These are phyloP conservation scores for Venturia aucupariae DNA, from an alignment of 2,329 filamentous ascomycete genomes.

Conservation along the genomic window DNA sequence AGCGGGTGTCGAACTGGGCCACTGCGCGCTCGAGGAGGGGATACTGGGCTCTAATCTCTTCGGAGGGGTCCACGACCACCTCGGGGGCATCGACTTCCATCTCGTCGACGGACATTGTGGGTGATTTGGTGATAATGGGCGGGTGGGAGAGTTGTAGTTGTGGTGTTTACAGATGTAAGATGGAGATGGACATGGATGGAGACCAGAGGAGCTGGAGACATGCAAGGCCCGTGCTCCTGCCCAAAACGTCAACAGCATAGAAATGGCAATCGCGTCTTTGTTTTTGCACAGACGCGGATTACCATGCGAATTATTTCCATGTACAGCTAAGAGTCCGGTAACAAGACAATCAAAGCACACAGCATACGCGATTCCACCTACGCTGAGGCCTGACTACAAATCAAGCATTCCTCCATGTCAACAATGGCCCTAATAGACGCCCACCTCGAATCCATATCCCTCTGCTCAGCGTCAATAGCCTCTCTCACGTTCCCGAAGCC, in stretches of 20 bases:
- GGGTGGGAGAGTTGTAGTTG: not conserved
- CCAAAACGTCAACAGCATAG: not conserved
- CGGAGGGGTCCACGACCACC: constrained; percentile 5
- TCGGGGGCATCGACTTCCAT: constrained; percentile 12
- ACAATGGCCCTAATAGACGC: constrained; percentile 33
- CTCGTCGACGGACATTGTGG: constrained; percentile 14
- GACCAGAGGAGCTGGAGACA: not conserved
- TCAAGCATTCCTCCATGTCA: constrained; percentile 22
- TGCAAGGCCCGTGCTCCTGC: not conserved
- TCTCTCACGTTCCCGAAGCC: constrained; percentile 66
- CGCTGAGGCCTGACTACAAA: not conserved
- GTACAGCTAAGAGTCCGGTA: not conserved
- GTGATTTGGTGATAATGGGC: not conserved
- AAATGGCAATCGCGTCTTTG: not conserved
- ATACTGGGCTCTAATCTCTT: constrained; percentile 95
- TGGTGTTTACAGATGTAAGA: not conserved
- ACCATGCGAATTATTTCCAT: not conserved
- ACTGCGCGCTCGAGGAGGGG: constrained; percentile 85
- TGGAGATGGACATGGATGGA: too few species aligned
- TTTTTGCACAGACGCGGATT: not conserved
- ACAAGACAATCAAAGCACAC: not conserved
- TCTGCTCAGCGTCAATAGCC: constrained; percentile 39
- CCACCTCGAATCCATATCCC: constrained; percentile 41
- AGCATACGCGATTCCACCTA: not conserved
- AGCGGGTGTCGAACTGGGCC: constrained; percentile 85